Percentiles rank a stretch among this genome's conserved stretches.
phyloP scores from a whole-genome alignment of 1,284 basidiomycete genomes.

The Thelephora terrestris region DNA sequence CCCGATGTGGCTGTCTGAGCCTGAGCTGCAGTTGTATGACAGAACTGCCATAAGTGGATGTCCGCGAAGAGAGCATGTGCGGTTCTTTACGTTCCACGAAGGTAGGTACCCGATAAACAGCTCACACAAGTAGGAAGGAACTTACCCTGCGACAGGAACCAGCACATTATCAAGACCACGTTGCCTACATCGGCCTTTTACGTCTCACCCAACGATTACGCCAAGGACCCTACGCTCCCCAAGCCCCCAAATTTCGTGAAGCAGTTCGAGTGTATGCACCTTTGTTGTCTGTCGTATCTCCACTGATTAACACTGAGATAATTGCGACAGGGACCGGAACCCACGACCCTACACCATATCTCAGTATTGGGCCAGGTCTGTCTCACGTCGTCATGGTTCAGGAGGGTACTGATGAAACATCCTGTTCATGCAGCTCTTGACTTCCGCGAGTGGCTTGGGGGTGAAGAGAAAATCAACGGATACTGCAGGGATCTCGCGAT shows the following conservation, averaged over 20 bases:
- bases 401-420: conserved; percentile 7
- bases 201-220: conserved; percentile 26
- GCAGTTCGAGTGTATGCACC: conserved; percentile 48
- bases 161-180: conserved; percentile 63
- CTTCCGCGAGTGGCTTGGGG: conserved; percentile 76
- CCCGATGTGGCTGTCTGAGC: neutral
- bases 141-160: conserved; percentile 44
- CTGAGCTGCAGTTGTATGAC: neutral
- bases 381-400: neutral
- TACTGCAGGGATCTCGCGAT: conserved; percentile 73
- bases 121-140: neutral
- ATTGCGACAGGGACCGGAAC: conserved; percentile 56
- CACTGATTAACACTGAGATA: neutral
- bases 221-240: conserved; percentile 9
- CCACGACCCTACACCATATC: conserved; percentile 42
- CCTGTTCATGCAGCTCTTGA: conserved; percentile 44
- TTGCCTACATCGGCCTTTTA: conserved; percentile 69
- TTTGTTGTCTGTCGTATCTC: conserved; percentile 9
- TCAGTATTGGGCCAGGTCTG: conserved; percentile 48
- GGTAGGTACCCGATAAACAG: conserved; percentile 31
- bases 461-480: conserved; percentile 67
- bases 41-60: conserved; percentile 86
- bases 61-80: conserved; percentile 64
- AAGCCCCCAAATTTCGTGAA: conserved; percentile 36
- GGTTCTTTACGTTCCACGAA: conserved; percentile 67